Conservation (phyloP, 441 rosid genomes). For the Aquilaria agallochum region DNA sequence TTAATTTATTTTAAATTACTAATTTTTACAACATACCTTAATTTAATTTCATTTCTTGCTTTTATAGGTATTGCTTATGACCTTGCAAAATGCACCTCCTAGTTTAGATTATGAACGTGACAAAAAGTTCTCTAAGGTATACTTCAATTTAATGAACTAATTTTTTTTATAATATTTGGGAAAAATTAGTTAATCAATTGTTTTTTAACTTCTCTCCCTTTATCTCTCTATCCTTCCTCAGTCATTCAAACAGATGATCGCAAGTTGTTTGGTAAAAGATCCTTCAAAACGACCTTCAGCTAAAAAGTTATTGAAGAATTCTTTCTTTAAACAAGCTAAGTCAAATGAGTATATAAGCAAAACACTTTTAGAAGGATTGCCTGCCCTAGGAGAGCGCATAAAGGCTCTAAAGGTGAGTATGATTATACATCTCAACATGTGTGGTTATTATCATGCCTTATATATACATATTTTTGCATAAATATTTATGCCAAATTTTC, state of each 20-base stretch:
- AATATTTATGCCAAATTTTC: conserved; percentile 5
- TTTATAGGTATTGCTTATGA: conserved; percentile 94
- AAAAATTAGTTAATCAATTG: too few relatives aligned
- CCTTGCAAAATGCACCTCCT: conserved; percentile 99
- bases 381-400: conserved; percentile 90
- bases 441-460: conserved; percentile 8
- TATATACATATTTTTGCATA: background rate
- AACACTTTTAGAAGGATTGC: conserved; percentile 82
- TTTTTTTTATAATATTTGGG: background rate
- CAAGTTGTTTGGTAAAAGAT: conserved; percentile 98
- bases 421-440: conserved; percentile 3
- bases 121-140: conserved; percentile 89
- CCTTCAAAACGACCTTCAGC: conserved; percentile 94
- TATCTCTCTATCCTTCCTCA: conserved; percentile 26
- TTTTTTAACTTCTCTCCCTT: too few relatives aligned
- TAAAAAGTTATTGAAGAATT: conserved; percentile 74
- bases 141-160: conserved; percentile 9
- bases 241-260: conserved; percentile 99
- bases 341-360: conserved; percentile 81
- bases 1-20: too few relatives aligned
- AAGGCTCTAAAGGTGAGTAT: conserved; percentile 70
- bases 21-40: background rate
- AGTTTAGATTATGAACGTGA: conserved; percentile 95
- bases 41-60: conserved; percentile 22
- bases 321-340: conserved; percentile 95